Base-by-base conservation (phyloP, 2,329 filamentous ascomycete species). In the Colletotrichum caudatum region DNA sequence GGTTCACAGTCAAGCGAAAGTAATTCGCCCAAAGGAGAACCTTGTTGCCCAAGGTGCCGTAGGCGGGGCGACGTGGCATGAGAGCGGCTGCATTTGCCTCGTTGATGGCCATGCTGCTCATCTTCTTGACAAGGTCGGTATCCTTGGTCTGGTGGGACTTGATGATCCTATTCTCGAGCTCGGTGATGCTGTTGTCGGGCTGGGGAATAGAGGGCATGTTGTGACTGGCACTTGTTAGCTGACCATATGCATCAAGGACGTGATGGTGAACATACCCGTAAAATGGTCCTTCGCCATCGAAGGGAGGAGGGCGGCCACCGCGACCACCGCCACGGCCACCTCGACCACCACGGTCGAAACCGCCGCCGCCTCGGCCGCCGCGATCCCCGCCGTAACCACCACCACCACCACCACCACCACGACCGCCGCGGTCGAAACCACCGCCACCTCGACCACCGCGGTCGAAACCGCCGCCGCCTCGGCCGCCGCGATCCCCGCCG, bases 21-120 rank as follows among this genome's bases (percentile, higher is more conserved):
- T 87, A 89, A 76, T 90, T 90, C 5, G 87, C 80, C 86, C 86
- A 89, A 0, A 90, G 79, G 1, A 79, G 75, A 2, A 87, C 82
- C 0, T 76, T 56, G 1, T 58, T 77, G 5, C 88, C 88, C 6
- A 74, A 74, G 3, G 76, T 81, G 26, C 87, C 87, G 73, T 84
- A 89, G 1, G 82, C 83, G 26, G 88, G 88, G 2, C 88, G 76
- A 67, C 3, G 87, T 85, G 58, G 89, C 66, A 72, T 63, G 54
- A 63, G 50, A 46, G 46, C 53, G 66, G 68, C 62, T 54, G 70
- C 20, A 62, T 60, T 64, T 66, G 59, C 26, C 6, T 74, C 74
- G n/a, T 72, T 68, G 23, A 82, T 70, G 26, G 74, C 74, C 33
- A 84, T 75, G 50, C 80, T 78, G 16, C 76, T 76, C 80, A 86